Evolutionary conservation across 1,284 basidiomycete genomes (phyloP).

Genomic region (Irpex lacteus): DNA sequence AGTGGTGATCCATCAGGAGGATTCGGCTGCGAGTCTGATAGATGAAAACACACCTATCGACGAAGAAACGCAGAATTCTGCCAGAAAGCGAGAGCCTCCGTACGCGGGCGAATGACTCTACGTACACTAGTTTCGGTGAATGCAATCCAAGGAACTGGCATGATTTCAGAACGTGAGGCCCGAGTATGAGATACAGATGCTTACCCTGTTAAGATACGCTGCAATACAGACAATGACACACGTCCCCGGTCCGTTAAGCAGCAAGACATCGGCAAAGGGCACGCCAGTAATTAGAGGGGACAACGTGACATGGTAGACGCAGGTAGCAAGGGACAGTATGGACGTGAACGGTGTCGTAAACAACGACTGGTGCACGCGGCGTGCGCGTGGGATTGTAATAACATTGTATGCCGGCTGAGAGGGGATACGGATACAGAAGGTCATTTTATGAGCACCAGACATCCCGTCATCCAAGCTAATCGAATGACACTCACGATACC

Average conservation of each 20-base stretch:
- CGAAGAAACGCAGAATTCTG: constrained; percentile 75
- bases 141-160: constrained; percentile 71
- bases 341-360: constrained; percentile 68
- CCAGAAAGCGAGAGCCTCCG: constrained; percentile 81
- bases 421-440: constrained; percentile 9
- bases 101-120: constrained; percentile 95
- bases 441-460: too few relatives aligned
- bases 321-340: constrained; percentile 53
- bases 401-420: constrained; percentile 41
- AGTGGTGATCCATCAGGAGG: neutral
- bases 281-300: constrained; percentile 37
- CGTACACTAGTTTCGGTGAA: constrained; percentile 80
- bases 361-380: constrained; percentile 78
- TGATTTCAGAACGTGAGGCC: constrained; percentile 7
- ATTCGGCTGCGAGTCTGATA: neutral
- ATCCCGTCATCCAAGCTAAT: constrained; percentile 9
- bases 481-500: constrained; percentile 22
- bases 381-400: constrained; percentile 78
- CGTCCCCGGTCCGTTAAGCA: constrained; percentile 96
- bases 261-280: constrained; percentile 72
- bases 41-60: constrained; percentile 63
- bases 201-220: constrained; percentile 73
- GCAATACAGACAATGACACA: constrained; percentile 81
- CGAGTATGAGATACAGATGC: constrained; percentile 26
- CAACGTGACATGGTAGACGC: constrained; percentile 57